These are phyloP conservation scores for Phaeosphaeria sp. DNA, from an alignment of 2,329 filamentous ascomycete species.

Conservation along the genomic window DNA sequence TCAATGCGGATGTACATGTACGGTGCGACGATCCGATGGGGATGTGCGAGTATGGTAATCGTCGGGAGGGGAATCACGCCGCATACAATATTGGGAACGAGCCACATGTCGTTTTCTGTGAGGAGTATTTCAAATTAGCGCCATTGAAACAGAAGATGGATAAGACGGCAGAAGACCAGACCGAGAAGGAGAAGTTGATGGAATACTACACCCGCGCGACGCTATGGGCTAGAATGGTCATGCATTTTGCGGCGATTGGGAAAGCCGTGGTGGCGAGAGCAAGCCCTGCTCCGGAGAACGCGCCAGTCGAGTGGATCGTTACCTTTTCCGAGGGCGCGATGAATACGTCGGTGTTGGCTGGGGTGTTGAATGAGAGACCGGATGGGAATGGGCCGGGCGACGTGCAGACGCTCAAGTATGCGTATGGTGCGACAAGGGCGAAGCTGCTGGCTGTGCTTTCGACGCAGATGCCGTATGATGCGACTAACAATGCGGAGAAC, in stretches of 20 bases:
- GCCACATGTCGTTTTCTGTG: slow-evolving; percentile 45
- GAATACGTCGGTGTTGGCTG: slow-evolving; percentile 43
- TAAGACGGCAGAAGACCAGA: slow-evolving; percentile 28
- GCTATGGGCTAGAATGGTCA: slow-evolving; percentile 44
- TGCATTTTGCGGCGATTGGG: slow-evolving; percentile 42
- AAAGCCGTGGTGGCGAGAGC: slow-evolving; percentile 32
- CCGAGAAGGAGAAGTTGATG: slow-evolving; percentile 30
- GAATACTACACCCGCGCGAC: slow-evolving; percentile 45
- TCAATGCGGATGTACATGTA: slow-evolving; percentile 41
- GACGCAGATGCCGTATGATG: slow-evolving; percentile 41
- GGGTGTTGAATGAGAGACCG: slow-evolving; percentile 36
- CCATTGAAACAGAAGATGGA: slow-evolving; percentile 32
- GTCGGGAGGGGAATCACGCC: slow-evolving; percentile 36
- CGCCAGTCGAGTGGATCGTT: slow-evolving; percentile 29
- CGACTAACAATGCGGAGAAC: slow-evolving; percentile 44
- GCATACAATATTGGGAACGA: slow-evolving; percentile 46
- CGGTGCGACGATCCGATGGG: slow-evolving; percentile 44
- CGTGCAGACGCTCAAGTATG: slow-evolving; percentile 37
- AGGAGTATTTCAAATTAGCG: slow-evolving; percentile 36
- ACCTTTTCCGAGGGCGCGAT: slow-evolving; percentile 28
- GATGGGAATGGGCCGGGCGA: slow-evolving; percentile 24
- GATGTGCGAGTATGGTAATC: slow-evolving; percentile 33
- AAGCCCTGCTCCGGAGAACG: slow-evolving; percentile 20
- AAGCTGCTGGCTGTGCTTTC: slow-evolving; percentile 40
- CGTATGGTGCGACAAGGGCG: slow-evolving; percentile 41